These are phyloP conservation scores for Salvia miltiorrhiza DNA, from an alignment of 257 asterid species.

Conservation along the genomic window DNA sequence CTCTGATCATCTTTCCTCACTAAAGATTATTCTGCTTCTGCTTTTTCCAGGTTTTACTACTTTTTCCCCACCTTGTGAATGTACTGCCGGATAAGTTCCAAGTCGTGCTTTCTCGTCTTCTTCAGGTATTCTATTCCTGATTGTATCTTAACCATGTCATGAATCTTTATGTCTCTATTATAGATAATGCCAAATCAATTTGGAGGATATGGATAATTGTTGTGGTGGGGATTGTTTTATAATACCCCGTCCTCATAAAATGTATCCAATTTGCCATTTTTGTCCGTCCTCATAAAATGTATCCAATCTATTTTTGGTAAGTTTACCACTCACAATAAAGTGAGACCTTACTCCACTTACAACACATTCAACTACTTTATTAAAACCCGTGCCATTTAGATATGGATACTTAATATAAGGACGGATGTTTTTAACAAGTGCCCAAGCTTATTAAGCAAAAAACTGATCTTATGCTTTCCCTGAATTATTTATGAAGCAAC, in stretches of 20 bases:
- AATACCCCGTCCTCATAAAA: background rate
- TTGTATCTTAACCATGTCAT: constrained; percentile 18
- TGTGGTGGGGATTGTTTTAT: background rate
- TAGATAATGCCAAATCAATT: constrained; percentile 7
- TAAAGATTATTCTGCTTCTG: constrained; percentile 22
- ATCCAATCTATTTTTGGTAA: no score
- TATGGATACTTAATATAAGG: no score
- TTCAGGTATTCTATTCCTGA: constrained; percentile 57
- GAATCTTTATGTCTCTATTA: constrained; percentile 3
- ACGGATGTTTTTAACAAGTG: no score
- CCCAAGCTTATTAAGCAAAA: background rate
- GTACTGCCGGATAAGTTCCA: constrained; percentile 80
- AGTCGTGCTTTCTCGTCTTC: constrained; percentile 65
- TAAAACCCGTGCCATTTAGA: no score
- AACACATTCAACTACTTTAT: no score
- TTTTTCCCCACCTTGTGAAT: constrained; percentile 77
- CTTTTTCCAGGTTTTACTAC: constrained; percentile 62
- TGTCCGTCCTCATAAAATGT: no score
- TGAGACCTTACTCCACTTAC: no score
- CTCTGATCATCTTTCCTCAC: constrained; percentile 13
- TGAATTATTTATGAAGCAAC: background rate
- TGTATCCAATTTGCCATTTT: background rate
- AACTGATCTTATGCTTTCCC: background rate
- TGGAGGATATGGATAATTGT: background rate
- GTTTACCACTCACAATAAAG: no score